A percentile compares a stretch with the other conserved stretches of the same genome.
Evolutionary conservation across 495 filamentous ascomycete genomes (phyloP).

Genomic region (Hyaloscypha finlandica): DNA sequence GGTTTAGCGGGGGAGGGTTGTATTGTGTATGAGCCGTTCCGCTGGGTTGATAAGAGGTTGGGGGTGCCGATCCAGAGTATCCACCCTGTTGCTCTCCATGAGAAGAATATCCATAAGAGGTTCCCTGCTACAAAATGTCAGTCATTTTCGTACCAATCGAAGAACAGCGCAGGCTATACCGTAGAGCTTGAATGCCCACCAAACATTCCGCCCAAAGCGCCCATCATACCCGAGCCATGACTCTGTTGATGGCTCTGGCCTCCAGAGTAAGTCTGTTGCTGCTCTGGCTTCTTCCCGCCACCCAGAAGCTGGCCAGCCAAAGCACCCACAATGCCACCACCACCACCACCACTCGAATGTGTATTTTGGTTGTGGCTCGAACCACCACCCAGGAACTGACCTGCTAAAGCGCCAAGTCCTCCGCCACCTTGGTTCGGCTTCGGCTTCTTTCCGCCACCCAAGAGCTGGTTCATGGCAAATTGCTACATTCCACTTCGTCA

Average conservation of each 20-base stretch:
- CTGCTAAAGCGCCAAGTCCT: conserved; percentile 23
- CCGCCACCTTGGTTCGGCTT: conserved; percentile 3
- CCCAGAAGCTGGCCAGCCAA: conserved; percentile 31
- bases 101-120: conserved; percentile 50
- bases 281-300: conserved; percentile 31
- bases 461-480: conserved; percentile 32
- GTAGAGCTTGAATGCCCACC: conserved; percentile 20
- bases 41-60: conserved; percentile 47
- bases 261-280: conserved; percentile 29
- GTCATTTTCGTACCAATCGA: not conserved
- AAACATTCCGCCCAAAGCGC: conserved; percentile 18
- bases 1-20: conserved; percentile 21
- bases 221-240: conserved; percentile 27
- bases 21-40: conserved; percentile 23
- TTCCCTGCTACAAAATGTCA: conserved; percentile 8
- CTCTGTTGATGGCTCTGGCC: conserved; percentile 16
- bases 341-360: conserved; percentile 19
- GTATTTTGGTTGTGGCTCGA: conserved; percentile 16
- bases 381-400: conserved; percentile 28
- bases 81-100: conserved; percentile 40
- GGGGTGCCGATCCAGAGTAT: conserved; percentile 52
- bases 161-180: conserved; percentile 2
- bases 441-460: conserved; percentile 24
- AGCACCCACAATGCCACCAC: conserved; percentile 31
- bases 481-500: conserved; percentile 16